Conservation (phyloP, 139 green algal genomes). For the Coccomyxa sp. region DNA sequence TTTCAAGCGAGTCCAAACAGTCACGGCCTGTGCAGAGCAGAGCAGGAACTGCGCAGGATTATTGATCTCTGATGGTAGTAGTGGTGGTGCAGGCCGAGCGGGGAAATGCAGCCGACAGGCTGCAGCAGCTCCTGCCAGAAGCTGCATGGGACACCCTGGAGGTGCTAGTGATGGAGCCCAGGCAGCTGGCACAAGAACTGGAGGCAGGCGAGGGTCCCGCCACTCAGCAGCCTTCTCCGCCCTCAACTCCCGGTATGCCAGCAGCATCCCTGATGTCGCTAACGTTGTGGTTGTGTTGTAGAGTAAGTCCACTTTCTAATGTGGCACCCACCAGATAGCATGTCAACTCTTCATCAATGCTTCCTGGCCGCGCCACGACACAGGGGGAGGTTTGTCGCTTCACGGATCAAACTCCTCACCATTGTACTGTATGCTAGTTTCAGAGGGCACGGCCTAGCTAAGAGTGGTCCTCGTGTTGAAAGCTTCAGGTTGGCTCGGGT, state of each 20-base stretch:
- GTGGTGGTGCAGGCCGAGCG: neutral
- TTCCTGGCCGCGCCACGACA: too few relatives aligned
- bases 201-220: neutral
- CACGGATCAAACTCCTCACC: too few relatives aligned
- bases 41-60: too few relatives aligned
- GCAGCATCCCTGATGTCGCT: neutral
- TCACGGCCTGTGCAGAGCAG: neutral
- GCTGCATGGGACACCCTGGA: slow-evolving; percentile 3
- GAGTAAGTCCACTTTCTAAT: too few relatives aligned
- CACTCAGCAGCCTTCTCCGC: neutral
- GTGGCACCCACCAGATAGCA: too few relatives aligned
- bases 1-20: neutral
- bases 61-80: neutral
- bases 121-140: neutral
- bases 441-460: too few relatives aligned
- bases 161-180: slow-evolving; percentile 41
- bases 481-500: too few relatives aligned
- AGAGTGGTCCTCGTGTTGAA: neutral
- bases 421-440: too few relatives aligned
- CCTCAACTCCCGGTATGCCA: neutral
- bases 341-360: too few relatives aligned
- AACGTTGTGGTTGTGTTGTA: neutral
- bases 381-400: too few relatives aligned
- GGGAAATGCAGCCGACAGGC: neutral
- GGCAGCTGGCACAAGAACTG: slow-evolving; percentile 37